phyloP scores from a whole-genome alignment of 441 rosid species.

The Brassica balearica region DNA sequence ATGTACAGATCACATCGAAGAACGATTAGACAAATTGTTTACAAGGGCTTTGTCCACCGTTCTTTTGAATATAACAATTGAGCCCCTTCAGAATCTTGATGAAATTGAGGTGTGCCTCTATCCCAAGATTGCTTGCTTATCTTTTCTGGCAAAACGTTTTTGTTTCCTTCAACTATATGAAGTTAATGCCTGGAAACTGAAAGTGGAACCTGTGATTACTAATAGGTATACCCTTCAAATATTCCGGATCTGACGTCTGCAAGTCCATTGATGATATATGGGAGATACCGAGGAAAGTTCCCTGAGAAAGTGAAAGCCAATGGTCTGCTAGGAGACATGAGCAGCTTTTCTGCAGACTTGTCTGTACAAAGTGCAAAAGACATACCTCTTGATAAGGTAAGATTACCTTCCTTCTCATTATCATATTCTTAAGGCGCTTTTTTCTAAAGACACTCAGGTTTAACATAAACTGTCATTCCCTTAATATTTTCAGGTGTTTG shows the following conservation, averaged over 20 bases:
- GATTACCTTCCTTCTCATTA: constrained; percentile 25
- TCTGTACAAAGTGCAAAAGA: constrained; percentile 66
- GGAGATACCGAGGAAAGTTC: constrained; percentile 78
- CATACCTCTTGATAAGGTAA: constrained; percentile 78
- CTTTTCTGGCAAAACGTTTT: background rate
- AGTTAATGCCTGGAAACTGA: constrained; percentile 21
- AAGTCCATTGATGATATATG: constrained; percentile 64
- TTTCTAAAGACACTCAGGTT: background rate
- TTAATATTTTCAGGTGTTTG: constrained; percentile 57
- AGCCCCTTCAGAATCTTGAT: constrained; percentile 61
- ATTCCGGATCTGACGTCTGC: constrained; percentile 83
- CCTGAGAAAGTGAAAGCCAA: constrained; percentile 64
- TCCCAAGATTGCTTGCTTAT: constrained; percentile 23
- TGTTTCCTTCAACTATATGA: background rate
- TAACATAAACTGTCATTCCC: background rate
- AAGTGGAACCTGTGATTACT: constrained; percentile 35
- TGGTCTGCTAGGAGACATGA: constrained; percentile 76
- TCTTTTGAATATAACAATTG: constrained; percentile 65
- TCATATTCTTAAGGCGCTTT: constrained; percentile 10
- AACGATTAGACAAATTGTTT: constrained; percentile 60
- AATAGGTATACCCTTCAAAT: constrained; percentile 70
- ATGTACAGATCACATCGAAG: constrained; percentile 70
- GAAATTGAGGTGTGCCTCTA: constrained; percentile 73
- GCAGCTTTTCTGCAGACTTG: constrained; percentile 60
- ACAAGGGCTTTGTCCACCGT: constrained; percentile 60